Evolutionary conservation across 495 filamentous ascomycete species (phyloP).

Genomic region (Lasiosphaeria hispida): DNA sequence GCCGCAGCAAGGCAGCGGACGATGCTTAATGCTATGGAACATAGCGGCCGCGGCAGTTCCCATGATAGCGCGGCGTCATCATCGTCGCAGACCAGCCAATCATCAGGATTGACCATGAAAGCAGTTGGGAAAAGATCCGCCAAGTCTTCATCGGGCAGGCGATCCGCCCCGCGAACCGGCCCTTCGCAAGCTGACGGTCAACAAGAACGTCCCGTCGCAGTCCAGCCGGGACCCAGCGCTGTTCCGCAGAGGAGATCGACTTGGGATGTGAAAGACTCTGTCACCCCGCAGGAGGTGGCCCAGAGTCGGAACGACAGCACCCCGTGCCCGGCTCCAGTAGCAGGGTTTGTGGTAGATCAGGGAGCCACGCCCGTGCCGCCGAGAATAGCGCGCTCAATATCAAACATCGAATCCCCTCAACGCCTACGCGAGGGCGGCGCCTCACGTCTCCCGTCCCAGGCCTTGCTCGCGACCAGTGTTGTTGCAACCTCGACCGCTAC

Average conservation of each 20-base stretch:
- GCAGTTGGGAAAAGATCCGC: conserved; percentile 40
- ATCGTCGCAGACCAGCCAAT: conserved; percentile 12
- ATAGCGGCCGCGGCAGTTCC: conserved; percentile 4
- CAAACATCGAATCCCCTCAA: conserved; percentile 26
- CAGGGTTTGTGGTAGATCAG: conserved; percentile 26
- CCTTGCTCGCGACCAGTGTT: conserved; percentile 27
- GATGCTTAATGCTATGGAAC: not conserved
- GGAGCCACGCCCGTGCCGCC: conserved; percentile 13
- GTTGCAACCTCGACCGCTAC: conserved; percentile 33
- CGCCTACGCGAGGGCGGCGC: not conserved
- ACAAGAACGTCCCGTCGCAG: conserved; percentile 9
- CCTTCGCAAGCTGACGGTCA: conserved; percentile 15
- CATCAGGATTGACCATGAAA: conserved; percentile 28
- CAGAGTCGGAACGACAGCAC: conserved; percentile 14
- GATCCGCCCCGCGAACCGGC: conserved; percentile 13
- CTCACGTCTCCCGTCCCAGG: conserved; percentile 14
- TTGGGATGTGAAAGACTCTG: conserved; percentile 13
- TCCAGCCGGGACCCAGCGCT: conserved; percentile 7
- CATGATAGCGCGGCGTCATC: conserved; percentile 11
- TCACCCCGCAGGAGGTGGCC: not conserved
- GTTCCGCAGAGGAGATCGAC: conserved; percentile 18
- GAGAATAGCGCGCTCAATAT: conserved; percentile 32
- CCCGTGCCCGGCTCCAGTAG: conserved; percentile 17
- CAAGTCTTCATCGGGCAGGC: conserved; percentile 5
- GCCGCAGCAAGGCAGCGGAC: conserved; percentile 4